phyloP scores from a whole-genome alignment of 768 basidiomycete species.

The Russula emetica region DNA sequence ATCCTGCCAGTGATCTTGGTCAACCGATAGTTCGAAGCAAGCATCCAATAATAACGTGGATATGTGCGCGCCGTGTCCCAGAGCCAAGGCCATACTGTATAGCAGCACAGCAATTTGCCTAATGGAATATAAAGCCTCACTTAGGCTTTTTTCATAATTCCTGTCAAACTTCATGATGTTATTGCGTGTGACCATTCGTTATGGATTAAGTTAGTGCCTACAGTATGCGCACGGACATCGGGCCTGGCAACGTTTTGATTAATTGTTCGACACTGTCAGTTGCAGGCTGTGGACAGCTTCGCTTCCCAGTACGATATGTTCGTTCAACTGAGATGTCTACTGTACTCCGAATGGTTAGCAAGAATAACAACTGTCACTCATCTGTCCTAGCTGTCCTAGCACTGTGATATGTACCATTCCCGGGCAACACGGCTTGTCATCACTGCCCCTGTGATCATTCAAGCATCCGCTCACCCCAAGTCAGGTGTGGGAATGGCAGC shows the following conservation, averaged over 20 bases:
- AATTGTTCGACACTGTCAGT: neutral
- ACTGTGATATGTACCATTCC: neutral
- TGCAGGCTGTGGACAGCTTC: neutral
- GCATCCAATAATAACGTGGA: neutral
- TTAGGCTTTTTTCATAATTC: neutral
- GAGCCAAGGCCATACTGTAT: neutral
- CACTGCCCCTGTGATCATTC: neutral
- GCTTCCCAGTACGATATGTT: neutral
- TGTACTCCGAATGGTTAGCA: neutral
- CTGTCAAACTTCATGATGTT: too few relatives aligned
- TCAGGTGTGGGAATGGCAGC: neutral
- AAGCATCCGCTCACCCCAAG: neutral
- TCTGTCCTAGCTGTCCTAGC: neutral
- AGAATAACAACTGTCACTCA: neutral
- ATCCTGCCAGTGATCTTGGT: neutral
- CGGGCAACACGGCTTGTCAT: neutral
- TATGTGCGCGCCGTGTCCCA: neutral
- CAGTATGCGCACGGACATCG: neutral
- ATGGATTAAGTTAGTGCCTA: neutral
- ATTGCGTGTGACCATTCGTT: neutral
- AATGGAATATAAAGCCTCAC: neutral
- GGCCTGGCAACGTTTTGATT: neutral
- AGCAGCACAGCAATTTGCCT: neutral
- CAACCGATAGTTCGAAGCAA: neutral
- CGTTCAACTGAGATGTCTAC: too few relatives aligned